Evolutionary conservation across 164 flowering plant species (phyloP), one percentile per base, ranked within the genome.

Genomic region (Litsea cubeba): DNA sequence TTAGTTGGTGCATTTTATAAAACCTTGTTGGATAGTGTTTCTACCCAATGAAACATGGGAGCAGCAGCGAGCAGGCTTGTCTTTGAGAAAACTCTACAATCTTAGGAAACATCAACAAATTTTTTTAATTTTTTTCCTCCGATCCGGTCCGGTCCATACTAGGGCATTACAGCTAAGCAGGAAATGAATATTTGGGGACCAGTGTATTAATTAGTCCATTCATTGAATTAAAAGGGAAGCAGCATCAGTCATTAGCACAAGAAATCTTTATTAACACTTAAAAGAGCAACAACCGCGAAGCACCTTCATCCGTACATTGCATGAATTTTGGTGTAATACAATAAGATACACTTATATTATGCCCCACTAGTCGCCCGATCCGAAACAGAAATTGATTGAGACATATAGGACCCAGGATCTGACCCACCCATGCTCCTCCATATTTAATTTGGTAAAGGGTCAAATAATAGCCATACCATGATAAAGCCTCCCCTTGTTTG

Each of bases 41-140:
- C 49, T 68, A 72, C 65, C 73, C 35, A 76, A 64, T 46, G 67
- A 63, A 81, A 79, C 82, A 68, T 78, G 82, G 77, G 74, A 8
- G 57, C 60, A 71, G 75, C n/a, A n/a, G n/a, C n/a, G n/a, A n/a
- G n/a, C 22, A 73, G 68, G 24, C 69, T 66, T 77, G 82, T 80
- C 79, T 64, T 62, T 17, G 30, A 73, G 74, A 76, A 62, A 80
- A 40, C 26, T 14, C 75, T 57, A 81, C 76, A 76, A 57, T 23
- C n/a, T 23, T 58, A 32, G 77, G 18, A 22, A 60, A 49, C 69
- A 72, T 68, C 68, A 62, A 23, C 50, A 15, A 49, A 66, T 25
- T 70, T 77, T 50, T 70, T 54, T 26, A 12, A 49, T 25, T 50
- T 60, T n/a, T 65, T 3, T 22, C 62, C 62, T 51, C 74, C 78